A percentile compares a stretch with the other conserved stretches of the same genome.
Conservation (phyloP, 1,284 basidiomycete genomes). For the Apiotrichum sp. region DNA sequence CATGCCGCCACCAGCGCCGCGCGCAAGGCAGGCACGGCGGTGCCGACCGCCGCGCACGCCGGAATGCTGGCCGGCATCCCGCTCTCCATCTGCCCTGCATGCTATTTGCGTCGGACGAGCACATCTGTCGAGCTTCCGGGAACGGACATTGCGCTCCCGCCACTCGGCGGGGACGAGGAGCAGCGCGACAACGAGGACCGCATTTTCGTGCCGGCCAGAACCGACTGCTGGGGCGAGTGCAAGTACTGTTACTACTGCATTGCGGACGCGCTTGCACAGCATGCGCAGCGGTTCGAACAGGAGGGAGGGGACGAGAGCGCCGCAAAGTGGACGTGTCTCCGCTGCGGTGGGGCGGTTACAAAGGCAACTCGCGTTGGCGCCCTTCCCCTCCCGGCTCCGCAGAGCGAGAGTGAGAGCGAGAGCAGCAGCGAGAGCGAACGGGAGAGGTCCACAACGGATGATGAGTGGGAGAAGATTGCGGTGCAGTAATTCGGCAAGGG, state of each 20-base stretch:
- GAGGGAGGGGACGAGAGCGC: slow-evolving; percentile 5
- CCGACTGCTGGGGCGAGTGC: slow-evolving; percentile 57
- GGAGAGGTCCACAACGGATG: background rate
- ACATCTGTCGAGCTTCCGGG: slow-evolving; percentile 26
- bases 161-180: slow-evolving; percentile 9
- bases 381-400: background rate
- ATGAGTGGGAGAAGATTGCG: slow-evolving; percentile 4
- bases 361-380: slow-evolving; percentile 30
- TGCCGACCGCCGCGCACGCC: slow-evolving; percentile 18
- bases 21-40: slow-evolving; percentile 6
- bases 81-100: slow-evolving; percentile 46
- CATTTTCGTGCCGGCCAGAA: slow-evolving; percentile 41
- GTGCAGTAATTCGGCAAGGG: background rate
- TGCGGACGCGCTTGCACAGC: slow-evolving; percentile 58
- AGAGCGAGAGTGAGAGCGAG: background rate
- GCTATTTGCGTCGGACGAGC: slow-evolving; percentile 35
- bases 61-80: slow-evolving; percentile 43
- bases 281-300: slow-evolving; percentile 42
- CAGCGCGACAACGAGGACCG: slow-evolving; percentile 26
- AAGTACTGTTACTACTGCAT: slow-evolving; percentile 84
- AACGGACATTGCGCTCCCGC: slow-evolving; percentile 16
- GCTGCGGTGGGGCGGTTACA: slow-evolving; percentile 54
- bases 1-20: slow-evolving; percentile 12
- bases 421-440: slow-evolving; percentile 1
- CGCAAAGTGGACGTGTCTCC: slow-evolving; percentile 65